phyloP scores from a whole-genome alignment of 2,329 filamentous ascomycete species.

The Lasiodiplodia citricola region DNA sequence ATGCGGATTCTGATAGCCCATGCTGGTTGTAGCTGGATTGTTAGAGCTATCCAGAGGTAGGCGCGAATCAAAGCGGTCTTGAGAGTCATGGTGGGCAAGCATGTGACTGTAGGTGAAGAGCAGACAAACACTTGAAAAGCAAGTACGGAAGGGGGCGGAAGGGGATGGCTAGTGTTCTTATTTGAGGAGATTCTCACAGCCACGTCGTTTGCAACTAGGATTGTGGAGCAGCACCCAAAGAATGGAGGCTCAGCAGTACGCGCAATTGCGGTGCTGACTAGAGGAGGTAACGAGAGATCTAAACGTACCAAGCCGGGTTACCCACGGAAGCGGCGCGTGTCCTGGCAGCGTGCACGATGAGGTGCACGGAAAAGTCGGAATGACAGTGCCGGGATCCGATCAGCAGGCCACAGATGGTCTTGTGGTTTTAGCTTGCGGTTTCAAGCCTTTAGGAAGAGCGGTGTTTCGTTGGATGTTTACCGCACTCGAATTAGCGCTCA shows the following conservation, averaged over 20 bases:
- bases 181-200: background rate
- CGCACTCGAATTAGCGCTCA: constrained; percentile 16
- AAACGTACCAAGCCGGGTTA: constrained; percentile 14
- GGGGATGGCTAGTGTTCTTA: background rate
- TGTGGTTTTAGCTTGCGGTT: background rate
- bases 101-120: background rate
- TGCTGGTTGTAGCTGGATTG: constrained; percentile 22
- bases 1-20: constrained; percentile 22
- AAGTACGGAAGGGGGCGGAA: background rate
- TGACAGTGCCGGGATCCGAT: constrained; percentile 13
- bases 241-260: constrained; percentile 19
- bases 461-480: constrained; percentile 18
- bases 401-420: background rate
- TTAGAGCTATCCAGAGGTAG: constrained; percentile 24
- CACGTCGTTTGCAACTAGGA: constrained; percentile 1
- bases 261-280: constrained; percentile 19
- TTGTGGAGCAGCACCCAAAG: constrained; percentile 1
- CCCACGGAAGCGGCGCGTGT: constrained; percentile 14
- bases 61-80: constrained; percentile 19
- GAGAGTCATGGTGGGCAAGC: constrained; percentile 5
- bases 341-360: background rate
- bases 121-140: background rate
- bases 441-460: background rate
- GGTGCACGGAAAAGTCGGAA: constrained; percentile 4
- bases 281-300: constrained; percentile 18